Evolutionary conservation across 768 basidiomycete genomes (phyloP).

Genomic region (Cyathus striatus): DNA sequence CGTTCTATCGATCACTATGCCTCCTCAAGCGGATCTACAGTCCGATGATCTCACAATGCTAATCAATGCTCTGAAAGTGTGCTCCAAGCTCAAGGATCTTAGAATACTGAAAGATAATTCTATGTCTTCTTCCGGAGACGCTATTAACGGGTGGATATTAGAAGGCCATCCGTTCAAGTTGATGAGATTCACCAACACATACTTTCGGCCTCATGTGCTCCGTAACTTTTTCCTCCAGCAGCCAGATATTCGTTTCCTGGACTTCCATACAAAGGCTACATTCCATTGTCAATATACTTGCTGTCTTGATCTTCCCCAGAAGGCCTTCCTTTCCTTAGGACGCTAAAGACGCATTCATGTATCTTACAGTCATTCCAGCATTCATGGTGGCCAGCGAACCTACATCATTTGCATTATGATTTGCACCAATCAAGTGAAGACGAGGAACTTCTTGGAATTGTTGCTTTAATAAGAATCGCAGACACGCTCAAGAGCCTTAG

Average conservation of each 20-base stretch:
- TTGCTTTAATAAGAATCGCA: conserved; percentile 10
- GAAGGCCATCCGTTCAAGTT: conserved; percentile 14
- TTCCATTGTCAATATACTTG: conserved; percentile 4
- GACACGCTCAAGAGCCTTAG: conserved; percentile 12
- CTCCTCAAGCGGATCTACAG: conserved; percentile 10
- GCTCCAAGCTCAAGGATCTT: conserved; percentile 12
- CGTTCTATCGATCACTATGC: conserved; percentile 11
- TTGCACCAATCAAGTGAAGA: conserved; percentile 9
- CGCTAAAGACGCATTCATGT: conserved; percentile 9
- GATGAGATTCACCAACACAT: conserved; percentile 15
- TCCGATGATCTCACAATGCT: conserved; percentile 13
- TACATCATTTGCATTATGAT: conserved; percentile 12
- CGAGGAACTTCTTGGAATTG: conserved; percentile 14
- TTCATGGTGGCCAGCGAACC: conserved; percentile 7
- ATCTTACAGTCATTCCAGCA: conserved; percentile 11
- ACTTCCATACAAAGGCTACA: conserved; percentile 1
- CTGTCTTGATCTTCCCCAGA: no score
- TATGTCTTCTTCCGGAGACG: conserved; percentile 6
- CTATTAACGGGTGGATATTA: conserved; percentile 13
- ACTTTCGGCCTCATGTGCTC: conserved; percentile 11
- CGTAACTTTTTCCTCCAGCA: conserved; percentile 11
- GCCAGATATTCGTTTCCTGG: conserved; percentile 6
- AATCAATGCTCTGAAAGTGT: conserved; percentile 9
- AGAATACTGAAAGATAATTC: conserved; percentile 7
- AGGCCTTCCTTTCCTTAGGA: no score